phyloP scores from a whole-genome alignment of 2,329 filamentous ascomycete genomes.

The Cordyceps cicadae region DNA sequence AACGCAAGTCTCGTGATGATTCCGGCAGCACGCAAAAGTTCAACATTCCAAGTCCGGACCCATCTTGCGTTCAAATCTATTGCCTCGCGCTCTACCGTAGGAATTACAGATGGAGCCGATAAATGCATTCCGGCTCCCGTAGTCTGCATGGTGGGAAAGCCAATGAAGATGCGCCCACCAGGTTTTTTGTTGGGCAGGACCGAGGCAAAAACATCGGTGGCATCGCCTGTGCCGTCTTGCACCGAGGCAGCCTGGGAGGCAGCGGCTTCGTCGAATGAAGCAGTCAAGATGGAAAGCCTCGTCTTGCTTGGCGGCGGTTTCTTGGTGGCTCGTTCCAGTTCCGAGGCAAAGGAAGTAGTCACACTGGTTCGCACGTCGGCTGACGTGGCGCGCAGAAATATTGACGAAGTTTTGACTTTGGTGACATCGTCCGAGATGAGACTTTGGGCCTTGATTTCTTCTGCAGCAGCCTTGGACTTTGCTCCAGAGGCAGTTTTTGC shows the following conservation, averaged over 20 bases:
- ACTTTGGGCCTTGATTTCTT: conserved; percentile 56
- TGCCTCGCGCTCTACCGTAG: conserved; percentile 91
- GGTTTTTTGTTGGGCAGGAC: conserved; percentile 79
- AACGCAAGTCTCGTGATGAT: conserved; percentile 87
- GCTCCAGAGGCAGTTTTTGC: conserved; percentile 41
- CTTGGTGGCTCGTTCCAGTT: conserved; percentile 92
- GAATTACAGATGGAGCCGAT: conserved; percentile 91
- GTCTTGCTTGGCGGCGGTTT: conserved; percentile 89
- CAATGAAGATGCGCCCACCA: conserved; percentile 86
- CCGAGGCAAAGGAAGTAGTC: conserved; percentile 62
- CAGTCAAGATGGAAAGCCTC: conserved; percentile 78
- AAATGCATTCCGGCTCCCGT: conserved; percentile 91
- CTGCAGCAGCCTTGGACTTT: conserved; percentile 48
- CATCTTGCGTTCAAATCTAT: conserved; percentile 94
- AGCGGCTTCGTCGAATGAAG: conserved; percentile 75
- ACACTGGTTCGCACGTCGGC: conserved; percentile 74
- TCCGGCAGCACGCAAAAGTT: conserved; percentile 83
- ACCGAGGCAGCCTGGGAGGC: conserved; percentile 49
- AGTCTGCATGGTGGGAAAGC: conserved; percentile 94
- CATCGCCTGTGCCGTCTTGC: conserved; percentile 41
- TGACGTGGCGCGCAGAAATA: conserved; percentile 83
- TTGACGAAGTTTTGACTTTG: conserved; percentile 61
- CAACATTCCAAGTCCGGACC: conserved; percentile 90
- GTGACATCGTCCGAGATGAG: conserved; percentile 63
- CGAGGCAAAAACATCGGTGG: conserved; percentile 76